Percentiles rank a stretch among this genome's conserved stretches.
These are phyloP conservation scores for Tetrahymena malaccensis DNA, from an alignment of 73 alveolate genomes.

Conservation along the genomic window DNA sequence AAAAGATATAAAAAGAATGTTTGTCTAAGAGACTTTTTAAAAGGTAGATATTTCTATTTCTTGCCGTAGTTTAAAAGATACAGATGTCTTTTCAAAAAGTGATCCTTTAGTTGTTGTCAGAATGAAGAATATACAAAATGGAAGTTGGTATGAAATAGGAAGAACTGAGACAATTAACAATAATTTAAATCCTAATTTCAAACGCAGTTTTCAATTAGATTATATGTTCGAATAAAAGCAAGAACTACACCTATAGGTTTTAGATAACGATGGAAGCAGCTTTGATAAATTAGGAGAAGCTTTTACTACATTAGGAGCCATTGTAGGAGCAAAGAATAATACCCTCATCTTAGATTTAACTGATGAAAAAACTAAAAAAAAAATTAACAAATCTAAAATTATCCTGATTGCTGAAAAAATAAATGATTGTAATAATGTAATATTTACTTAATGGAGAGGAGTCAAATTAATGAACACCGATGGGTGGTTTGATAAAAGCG, in stretches of 20 bases:
- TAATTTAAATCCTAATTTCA: constrained; percentile 63
- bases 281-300: constrained; percentile 37
- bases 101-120: constrained; percentile 48
- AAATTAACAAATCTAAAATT: constrained; percentile 8
- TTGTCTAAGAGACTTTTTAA: background rate
- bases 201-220: constrained; percentile 8
- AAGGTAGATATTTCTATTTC: constrained; percentile 43
- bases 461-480: constrained; percentile 33
- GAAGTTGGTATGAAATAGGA: constrained; percentile 27
- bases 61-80: constrained; percentile 51
- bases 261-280: constrained; percentile 33
- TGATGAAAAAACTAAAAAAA: background rate
- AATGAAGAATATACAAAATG: background rate
- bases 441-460: constrained; percentile 29
- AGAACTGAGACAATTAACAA: constrained; percentile 44
- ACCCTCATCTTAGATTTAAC: constrained; percentile 35
- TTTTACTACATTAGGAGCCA: constrained; percentile 47
- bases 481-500: constrained; percentile 41
- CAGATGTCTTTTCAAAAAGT: constrained; percentile 39
- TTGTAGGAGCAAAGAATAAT: constrained; percentile 52
- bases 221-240: constrained; percentile 29
- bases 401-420: constrained; percentile 17
- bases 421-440: constrained; percentile 4
- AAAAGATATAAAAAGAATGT: background rate
- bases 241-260: constrained; percentile 10